Evolutionary conservation across 2,329 filamentous ascomycete genomes (phyloP), one percentile per base, ranked within the genome.

Genomic region (Colletotrichum musicola): DNA sequence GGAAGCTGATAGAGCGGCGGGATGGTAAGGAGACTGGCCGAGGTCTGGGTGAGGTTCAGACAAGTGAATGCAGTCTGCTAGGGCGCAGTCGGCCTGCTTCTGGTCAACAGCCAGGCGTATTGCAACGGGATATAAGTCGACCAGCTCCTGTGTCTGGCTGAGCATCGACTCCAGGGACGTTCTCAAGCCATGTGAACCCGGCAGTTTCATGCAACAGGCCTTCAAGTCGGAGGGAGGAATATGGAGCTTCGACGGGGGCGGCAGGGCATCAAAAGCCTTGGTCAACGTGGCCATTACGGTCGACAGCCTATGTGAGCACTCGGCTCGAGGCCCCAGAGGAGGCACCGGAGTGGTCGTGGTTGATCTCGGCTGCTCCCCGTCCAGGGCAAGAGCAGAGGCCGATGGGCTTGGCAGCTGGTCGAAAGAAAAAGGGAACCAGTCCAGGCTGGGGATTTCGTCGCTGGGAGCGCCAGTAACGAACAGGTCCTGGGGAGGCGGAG

Each of bases 11-110:
- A 35, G 64, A 42, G 6, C 66, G 49, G 42, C 63, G 60, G 6
- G 42, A 22, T 74, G 71, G 16, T 76, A 35, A 3, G 67, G 56
- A 10, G 68, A 46, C 25, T 16, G 62, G n/a, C 42, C 61, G 6
- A 65, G 44, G 13, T n/a, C 22, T 10, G 35, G 9, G 47, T 55
- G 40, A 13, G 40, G n/a, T 18, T 65, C 22, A 27, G 50, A 64
- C 13, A 64, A 70, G 58, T 82, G 81, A n/a, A 81, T 71, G 53
- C 81, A 83, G 58, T 77, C 71, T 1, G 74, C 60, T 30, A 79
- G 68, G 16, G 70, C 64, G 54, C 81, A 83, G 2, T 68, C 54
- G 6, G 65, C 64, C 13, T 42, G 18, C 9, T 59, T 59, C 13
- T 53, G 38, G 25, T 58, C 68, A 10, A 67, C 53, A 25, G 75